Percentiles rank a stretch among this genome's conserved stretches.
These are phyloP conservation scores for Kodamaea laetipori DNA, from an alignment of 805 yeast genomes.

Conservation along the genomic window DNA sequence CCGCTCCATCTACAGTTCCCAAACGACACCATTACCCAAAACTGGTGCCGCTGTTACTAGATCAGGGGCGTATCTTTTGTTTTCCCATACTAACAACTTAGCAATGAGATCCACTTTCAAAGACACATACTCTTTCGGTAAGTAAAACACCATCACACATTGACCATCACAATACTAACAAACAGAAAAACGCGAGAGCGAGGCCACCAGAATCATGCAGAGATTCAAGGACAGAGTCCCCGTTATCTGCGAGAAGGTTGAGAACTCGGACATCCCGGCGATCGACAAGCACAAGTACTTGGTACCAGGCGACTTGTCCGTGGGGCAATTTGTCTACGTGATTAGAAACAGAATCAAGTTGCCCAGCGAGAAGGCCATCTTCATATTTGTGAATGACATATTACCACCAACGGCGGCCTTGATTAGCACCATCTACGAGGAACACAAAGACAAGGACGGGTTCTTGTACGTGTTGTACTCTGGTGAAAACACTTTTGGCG, in stretches of 20 bases:
- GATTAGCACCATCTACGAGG: conserved; percentile 92
- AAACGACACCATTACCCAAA: background rate
- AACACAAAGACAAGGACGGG: conserved; percentile 97
- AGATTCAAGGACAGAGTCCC: conserved; percentile 93
- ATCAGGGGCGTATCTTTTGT: too few species aligned
- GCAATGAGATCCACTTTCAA: conserved; percentile 88
- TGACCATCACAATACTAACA: conserved; percentile 12
- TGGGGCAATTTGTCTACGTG: conserved; percentile 97
- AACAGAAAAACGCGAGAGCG: conserved; percentile 87
- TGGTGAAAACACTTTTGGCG: conserved; percentile 90
- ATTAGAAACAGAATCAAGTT: conserved; percentile 93
- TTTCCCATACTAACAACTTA: conserved; percentile 10
- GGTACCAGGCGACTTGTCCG: conserved; percentile 94
- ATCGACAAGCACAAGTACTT: conserved; percentile 96
- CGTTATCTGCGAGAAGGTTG: conserved; percentile 95
- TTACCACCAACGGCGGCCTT: conserved; percentile 98
- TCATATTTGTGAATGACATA: conserved; percentile 94
- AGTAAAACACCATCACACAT: conserved; percentile 29
- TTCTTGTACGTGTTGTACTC: conserved; percentile 93
- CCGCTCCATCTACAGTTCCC: background rate
- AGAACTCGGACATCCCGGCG: conserved; percentile 92
- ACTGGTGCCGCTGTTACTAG: too few species aligned
- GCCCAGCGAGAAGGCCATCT: conserved; percentile 97
- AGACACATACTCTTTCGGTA: conserved; percentile 94
- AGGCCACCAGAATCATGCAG: conserved; percentile 85